Evolutionary conservation across 306 rosid species (phyloP), one percentile per base, ranked within the genome.

Genomic region (Sechiopsis laciniata): DNA sequence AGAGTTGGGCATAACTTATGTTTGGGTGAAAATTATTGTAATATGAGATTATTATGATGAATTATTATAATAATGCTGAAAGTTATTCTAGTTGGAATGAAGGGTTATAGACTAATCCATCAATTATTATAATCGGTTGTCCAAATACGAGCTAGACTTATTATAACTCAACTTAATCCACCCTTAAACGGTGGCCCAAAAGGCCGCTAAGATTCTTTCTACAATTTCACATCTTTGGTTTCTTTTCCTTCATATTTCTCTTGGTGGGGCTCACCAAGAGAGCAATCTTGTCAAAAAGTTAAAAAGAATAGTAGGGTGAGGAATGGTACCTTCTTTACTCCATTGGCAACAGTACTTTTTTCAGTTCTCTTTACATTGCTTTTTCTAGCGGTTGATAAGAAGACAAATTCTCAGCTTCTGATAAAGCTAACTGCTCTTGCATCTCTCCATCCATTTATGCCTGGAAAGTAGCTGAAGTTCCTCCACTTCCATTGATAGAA

Each of bases 381-480:
- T 32, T 56, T 71, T 26, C 59, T 51, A 21, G 24, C 56, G 12
- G 73, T 64, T 78, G 48, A 62, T 79, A 50, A 58, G 72, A 66
- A 48, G 73, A 68, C 73, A 68, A 68, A 46, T 13, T 46, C 29
- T 46, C 40, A 46, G 29, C 68, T 37, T 37, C 14, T 14, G 42
- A 37, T 37, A 48, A 55, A 46, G 51, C 51, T 35, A 70, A 71
- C 76, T 76, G 40, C 82, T 17, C 7, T 19, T 58, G 57, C 40
- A 68, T 10, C 78, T 71, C 52, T 29, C 35, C 15, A 58, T 68
- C 80, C 77, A 80, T 66, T 57, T 6, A 45, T 10, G 62, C 32
- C 45, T 68, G 62, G 72, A 74, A 75, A 71, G 69, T 75, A 80
- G 74, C 76, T 66, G 55, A 11, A 71, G 62, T 40, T 75, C 20